Evolutionary conservation across 2,329 filamentous ascomycete species (phyloP).

Genomic region (Lachnellula suecica): DNA sequence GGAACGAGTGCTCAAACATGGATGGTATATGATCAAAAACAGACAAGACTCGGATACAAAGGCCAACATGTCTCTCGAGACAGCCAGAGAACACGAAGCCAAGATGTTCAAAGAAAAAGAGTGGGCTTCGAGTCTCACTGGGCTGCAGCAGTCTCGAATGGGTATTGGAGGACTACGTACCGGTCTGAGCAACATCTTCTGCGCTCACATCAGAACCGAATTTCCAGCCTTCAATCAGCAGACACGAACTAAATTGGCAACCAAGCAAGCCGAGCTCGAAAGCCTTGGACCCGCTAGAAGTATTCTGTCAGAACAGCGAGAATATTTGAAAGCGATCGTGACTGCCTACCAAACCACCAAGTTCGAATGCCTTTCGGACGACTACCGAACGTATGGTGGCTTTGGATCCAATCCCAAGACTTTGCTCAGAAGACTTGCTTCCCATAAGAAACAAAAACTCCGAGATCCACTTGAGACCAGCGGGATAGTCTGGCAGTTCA

Average conservation of each 20-base stretch:
- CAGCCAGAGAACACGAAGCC: background rate
- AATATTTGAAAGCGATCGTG: background rate
- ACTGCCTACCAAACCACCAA: background rate
- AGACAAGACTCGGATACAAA: background rate
- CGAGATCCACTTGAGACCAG: background rate
- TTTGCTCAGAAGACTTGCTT: background rate
- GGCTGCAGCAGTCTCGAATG: background rate
- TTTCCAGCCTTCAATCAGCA: background rate
- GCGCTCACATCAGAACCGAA: slow-evolving; percentile 5
- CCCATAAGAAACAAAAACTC: background rate
- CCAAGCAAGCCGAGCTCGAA: background rate
- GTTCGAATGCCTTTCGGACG: background rate
- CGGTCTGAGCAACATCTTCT: background rate
- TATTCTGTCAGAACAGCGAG: background rate
- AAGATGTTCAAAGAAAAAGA: background rate
- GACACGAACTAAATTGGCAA: background rate
- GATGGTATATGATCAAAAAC: slow-evolving; percentile 2
- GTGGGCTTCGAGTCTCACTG: background rate
- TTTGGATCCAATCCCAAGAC: background rate
- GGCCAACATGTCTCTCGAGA: slow-evolving; percentile 1
- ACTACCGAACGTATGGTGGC: background rate
- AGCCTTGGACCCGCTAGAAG: background rate
- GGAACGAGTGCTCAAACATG: background rate
- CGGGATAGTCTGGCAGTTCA: background rate
- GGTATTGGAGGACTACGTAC: background rate